These are phyloP conservation scores for Fusarium goolgardi DNA, from an alignment of 2,329 filamentous ascomycete genomes.

Conservation along the genomic window DNA sequence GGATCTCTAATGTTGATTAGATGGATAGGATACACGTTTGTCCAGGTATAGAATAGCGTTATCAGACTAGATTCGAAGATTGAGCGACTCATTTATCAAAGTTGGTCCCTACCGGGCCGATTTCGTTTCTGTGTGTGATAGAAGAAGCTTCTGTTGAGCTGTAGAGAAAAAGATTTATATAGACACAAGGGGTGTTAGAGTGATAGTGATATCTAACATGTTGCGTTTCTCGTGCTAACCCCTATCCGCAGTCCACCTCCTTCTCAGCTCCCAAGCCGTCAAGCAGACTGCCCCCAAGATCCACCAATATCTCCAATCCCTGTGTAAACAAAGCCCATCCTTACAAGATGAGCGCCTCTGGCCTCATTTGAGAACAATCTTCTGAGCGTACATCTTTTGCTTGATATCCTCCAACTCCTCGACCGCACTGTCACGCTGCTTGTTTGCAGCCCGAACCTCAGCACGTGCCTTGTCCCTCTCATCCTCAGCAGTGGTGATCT, in stretches of 20 bases:
- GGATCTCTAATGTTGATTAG: not conserved
- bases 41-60: not conserved
- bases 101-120: too few relatives aligned
- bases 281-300: not conserved
- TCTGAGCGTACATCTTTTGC: not conserved
- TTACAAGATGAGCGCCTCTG: not conserved
- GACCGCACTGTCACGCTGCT: not conserved
- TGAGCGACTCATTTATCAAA: not conserved
- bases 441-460: not conserved
- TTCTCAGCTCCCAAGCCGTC: not conserved
- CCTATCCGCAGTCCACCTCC: not conserved
- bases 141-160: too few relatives aligned
- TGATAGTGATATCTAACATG: too few relatives aligned
- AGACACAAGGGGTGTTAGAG: too few relatives aligned
- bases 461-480: not conserved
- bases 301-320: slow-evolving; percentile 8
- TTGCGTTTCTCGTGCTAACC: not conserved
- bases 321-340: not conserved
- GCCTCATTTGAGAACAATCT: not conserved
- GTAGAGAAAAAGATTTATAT: too few relatives aligned
- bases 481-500: fast-evolving
- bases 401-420: not conserved
- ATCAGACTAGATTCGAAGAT: not conserved
- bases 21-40: too few relatives aligned
- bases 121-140: too few relatives aligned